phyloP scores from a whole-genome alignment of 169 alveolate species.

The Amoebophrya sp. region DNA sequence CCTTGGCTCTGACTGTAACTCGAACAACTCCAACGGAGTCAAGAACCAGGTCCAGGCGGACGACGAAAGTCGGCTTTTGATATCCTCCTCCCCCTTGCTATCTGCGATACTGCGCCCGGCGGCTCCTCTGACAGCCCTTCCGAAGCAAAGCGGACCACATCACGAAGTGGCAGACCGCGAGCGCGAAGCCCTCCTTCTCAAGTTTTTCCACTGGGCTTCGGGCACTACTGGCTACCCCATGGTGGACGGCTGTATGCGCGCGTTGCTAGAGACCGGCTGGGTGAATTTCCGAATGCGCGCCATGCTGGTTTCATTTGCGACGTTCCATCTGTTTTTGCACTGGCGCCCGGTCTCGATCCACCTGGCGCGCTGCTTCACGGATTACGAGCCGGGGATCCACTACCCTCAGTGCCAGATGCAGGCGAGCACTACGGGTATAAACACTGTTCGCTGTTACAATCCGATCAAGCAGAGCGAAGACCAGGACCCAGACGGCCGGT shows the following conservation, averaged over 20 bases:
- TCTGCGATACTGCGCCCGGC: too few species aligned
- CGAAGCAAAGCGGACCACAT: too few species aligned
- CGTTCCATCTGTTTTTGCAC: slow-evolving; percentile 30
- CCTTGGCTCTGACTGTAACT: too few species aligned
- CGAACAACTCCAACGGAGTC: too few species aligned
- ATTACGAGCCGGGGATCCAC: slow-evolving; percentile 34
- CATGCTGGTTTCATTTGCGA: slow-evolving; percentile 32
- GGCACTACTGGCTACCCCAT: slow-evolving; percentile 44
- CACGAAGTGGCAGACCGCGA: too few species aligned
- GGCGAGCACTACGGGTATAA: slow-evolving; percentile 1
- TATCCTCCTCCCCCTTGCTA: too few species aligned
- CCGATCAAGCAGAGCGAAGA: neutral
- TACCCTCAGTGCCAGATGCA: slow-evolving; percentile 32
- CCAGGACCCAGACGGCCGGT: neutral
- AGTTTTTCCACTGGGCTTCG: neutral
- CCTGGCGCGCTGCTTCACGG: slow-evolving; percentile 31
- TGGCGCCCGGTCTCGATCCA: slow-evolving; percentile 37
- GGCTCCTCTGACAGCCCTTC: too few species aligned
- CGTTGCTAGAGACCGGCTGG: slow-evolving; percentile 29
- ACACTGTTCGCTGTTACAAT: neutral
- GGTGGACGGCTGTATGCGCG: slow-evolving; percentile 39
- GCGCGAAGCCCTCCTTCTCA: too few species aligned
- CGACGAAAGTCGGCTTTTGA: too few species aligned
- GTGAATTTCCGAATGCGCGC: slow-evolving; percentile 38
- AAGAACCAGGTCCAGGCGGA: too few species aligned